A percentile compares a stretch with the other conserved stretches of the same genome.
phyloP scores from a whole-genome alignment of 2,329 filamentous ascomycete genomes.

The Kalmusia sp. region DNA sequence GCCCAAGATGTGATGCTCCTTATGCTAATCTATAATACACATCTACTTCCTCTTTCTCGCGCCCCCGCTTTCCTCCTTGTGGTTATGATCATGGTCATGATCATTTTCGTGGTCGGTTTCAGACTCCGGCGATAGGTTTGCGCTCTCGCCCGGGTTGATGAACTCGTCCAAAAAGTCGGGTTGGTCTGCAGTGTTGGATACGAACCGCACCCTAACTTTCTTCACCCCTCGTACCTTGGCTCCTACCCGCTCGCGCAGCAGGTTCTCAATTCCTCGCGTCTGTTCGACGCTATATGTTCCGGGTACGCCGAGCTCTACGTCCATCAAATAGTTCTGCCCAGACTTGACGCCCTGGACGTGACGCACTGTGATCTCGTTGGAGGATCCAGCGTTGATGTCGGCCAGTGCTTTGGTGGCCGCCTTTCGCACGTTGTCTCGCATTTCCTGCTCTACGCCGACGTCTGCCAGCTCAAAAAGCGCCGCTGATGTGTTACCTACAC shows the following conservation, averaged over 20 bases:
- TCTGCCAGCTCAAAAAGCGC: slow-evolving; percentile 92
- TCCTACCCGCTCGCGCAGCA: slow-evolving; percentile 75
- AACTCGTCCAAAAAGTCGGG: slow-evolving; percentile 75
- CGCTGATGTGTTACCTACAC: slow-evolving; percentile 81
- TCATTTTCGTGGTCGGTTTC: slow-evolving; percentile 38
- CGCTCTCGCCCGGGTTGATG: slow-evolving; percentile 41
- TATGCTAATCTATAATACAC: slow-evolving; percentile 29
- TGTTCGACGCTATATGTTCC: slow-evolving; percentile 76
- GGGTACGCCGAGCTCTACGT: slow-evolving; percentile 85
- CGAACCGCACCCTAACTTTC: slow-evolving; percentile 83
- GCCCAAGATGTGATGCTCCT: slow-evolving; percentile 8
- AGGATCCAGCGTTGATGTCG: slow-evolving; percentile 49
- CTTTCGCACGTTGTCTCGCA: slow-evolving; percentile 74
- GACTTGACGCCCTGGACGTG: slow-evolving; percentile 91
- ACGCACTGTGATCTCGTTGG: slow-evolving; percentile 71
- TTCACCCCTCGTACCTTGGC: slow-evolving; percentile 82
- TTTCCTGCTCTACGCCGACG: slow-evolving; percentile 82
- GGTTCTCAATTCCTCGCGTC: slow-evolving; percentile 73
- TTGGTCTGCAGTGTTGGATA: slow-evolving; percentile 67
- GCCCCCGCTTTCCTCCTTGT: slow-evolving; percentile 28
- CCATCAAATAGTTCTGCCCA: slow-evolving; percentile 94
- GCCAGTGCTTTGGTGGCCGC: slow-evolving; percentile 57
- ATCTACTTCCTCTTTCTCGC: slow-evolving; percentile 28
- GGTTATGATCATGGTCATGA: slow-evolving; percentile 35
- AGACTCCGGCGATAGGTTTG: slow-evolving; percentile 37